A percentile compares a stretch with the other conserved stretches of the same genome.
These are phyloP conservation scores for Jamesozyma piceae DNA, from an alignment of 805 yeast species.

Conservation along the genomic window DNA sequence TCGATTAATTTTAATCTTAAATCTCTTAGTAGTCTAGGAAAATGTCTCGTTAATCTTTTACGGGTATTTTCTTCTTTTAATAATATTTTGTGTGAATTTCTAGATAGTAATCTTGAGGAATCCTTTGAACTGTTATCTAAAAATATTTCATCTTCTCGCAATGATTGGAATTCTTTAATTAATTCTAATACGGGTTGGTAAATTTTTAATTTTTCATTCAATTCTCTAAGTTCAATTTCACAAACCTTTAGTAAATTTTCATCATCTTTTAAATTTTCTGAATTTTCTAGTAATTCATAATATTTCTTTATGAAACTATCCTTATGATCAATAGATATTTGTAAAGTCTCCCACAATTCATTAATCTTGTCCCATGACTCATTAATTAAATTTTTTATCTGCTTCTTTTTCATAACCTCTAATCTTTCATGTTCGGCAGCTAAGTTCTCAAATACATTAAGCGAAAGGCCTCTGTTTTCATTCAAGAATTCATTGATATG, in stretches of 20 bases:
- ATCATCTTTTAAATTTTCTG: slow-evolving; percentile 33
- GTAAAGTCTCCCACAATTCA: slow-evolving; percentile 53
- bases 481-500: slow-evolving; percentile 35
- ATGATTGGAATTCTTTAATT: slow-evolving; percentile 45
- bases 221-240: slow-evolving; percentile 47
- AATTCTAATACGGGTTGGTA: slow-evolving; percentile 47
- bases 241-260: slow-evolving; percentile 56
- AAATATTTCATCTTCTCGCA: slow-evolving; percentile 50
- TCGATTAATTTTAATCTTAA: slow-evolving; percentile 39
- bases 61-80: slow-evolving; percentile 73
- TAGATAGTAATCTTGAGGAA: slow-evolving; percentile 65
- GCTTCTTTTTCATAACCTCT: slow-evolving; percentile 48
- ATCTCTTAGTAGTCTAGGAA: slow-evolving; percentile 53
- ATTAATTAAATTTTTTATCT: slow-evolving; percentile 57
- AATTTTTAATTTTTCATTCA: slow-evolving; percentile 42
- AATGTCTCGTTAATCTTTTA: slow-evolving; percentile 51
- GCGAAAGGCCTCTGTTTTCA: slow-evolving; percentile 40
- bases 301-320: slow-evolving; percentile 35
- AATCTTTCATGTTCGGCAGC: slow-evolving; percentile 50
- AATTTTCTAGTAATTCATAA: slow-evolving; percentile 7
- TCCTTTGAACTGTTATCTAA: slow-evolving; percentile 67
- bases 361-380: slow-evolving; percentile 53
- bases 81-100: slow-evolving; percentile 70
- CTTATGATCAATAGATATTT: slow-evolving; percentile 46
- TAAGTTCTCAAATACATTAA: slow-evolving; percentile 40